These are phyloP conservation scores for Mytilinidion resinicola DNA, from an alignment of 495 filamentous ascomycete species.

Conservation along the genomic window DNA sequence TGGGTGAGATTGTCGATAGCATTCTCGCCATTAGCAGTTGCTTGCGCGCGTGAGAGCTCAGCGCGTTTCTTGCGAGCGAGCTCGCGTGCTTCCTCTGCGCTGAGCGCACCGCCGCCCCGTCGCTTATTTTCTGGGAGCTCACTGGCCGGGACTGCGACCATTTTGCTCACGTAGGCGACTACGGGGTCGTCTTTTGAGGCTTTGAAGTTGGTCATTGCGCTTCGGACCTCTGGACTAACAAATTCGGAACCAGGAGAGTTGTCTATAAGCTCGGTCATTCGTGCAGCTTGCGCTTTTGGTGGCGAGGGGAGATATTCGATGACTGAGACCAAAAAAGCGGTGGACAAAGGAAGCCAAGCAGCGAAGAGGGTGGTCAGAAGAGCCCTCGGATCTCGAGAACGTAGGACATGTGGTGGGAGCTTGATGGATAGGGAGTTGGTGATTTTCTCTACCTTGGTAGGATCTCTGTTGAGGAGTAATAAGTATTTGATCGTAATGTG, in stretches of 20 bases:
- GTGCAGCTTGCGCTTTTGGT: constrained; percentile 68
- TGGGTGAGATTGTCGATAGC: constrained; percentile 42
- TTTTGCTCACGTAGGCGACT: constrained; percentile 95
- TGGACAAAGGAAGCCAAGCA: constrained; percentile 88
- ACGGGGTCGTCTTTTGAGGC: constrained; percentile 62
- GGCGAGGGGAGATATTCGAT: constrained; percentile 91
- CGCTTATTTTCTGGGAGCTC: constrained; percentile 78
- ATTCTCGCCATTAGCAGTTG: constrained; percentile 45
- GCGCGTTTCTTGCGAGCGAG: constrained; percentile 81
- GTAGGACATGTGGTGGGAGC: constrained; percentile 74
- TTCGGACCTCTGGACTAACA: constrained; percentile 59
- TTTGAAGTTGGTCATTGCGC: constrained; percentile 78
- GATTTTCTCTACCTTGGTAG: constrained; percentile 81
- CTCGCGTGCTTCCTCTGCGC: constrained; percentile 82
- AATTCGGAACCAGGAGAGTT: constrained; percentile 70
- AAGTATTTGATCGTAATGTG: constrained; percentile 31
- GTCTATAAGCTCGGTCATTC: constrained; percentile 71
- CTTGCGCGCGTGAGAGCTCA: constrained; percentile 72
- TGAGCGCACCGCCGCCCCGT: constrained; percentile 57
- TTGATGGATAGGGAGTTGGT: constrained; percentile 82
- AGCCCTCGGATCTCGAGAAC: constrained; percentile 75
- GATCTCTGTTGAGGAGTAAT: constrained; percentile 54
- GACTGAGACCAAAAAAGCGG: constrained; percentile 83
- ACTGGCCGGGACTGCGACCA: constrained; percentile 90
- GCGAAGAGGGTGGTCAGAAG: constrained; percentile 81